A percentile compares a stretch with the other conserved stretches of the same genome.
phyloP scores from a whole-genome alignment of 2,329 filamentous ascomycete species.

The Colletotrichum sp. region DNA sequence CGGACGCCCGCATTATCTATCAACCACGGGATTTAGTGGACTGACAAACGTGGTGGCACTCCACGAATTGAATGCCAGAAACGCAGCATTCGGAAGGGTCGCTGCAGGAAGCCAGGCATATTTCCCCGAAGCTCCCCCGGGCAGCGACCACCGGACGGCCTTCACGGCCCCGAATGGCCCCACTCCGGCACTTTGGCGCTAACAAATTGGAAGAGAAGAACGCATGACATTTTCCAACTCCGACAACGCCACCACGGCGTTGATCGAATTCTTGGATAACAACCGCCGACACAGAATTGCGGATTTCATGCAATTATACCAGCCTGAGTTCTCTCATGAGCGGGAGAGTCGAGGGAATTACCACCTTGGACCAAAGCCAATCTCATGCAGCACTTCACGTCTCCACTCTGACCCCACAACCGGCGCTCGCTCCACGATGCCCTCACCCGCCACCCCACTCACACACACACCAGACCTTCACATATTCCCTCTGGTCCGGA shows the following conservation, averaged over 20 bases:
- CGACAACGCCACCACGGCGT: not conserved
- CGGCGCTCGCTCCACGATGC: not conserved
- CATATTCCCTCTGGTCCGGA: rapidly evolving
- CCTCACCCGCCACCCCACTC: not conserved
- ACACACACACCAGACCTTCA: not conserved
- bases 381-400: not conserved
- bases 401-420: not conserved
- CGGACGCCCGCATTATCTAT: not conserved
- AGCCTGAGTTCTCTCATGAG: not conserved
- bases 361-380: not conserved
- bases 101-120: not conserved
- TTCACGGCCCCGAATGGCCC: not conserved
- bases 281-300: rapidly evolving
- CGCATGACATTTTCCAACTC: not conserved
- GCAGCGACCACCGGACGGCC: not conserved
- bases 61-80: not conserved
- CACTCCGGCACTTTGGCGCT: not conserved
- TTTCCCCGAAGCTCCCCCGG: not conserved
- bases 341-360: not conserved
- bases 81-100: not conserved
- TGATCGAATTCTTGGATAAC: not conserved
- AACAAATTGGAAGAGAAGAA: not conserved
- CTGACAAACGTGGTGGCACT: not conserved
- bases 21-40: not conserved
- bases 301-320: rapidly evolving